A percentile compares a stretch with the other conserved stretches of the same genome.
Conservation (phyloP, 1,284 basidiomycete species). For the Cystobasidium sp. region DNA sequence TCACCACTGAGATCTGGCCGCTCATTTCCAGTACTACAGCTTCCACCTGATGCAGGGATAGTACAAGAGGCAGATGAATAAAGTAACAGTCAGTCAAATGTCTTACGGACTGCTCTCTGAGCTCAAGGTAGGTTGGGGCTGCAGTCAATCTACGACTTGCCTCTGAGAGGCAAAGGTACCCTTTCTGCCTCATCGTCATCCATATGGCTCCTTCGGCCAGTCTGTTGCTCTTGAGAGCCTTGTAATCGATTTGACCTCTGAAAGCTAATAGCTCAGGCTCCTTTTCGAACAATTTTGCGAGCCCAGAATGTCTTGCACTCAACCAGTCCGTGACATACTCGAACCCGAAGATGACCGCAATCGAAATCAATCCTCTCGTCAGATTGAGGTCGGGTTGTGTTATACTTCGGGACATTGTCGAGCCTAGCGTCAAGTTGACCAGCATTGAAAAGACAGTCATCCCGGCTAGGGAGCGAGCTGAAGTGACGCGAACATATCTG, state of each 20-base stretch:
- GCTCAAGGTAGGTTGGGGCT: not conserved
- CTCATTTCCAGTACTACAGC: conserved; percentile 39
- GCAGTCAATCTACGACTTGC: not conserved
- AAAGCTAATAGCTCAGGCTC: conserved; percentile 38
- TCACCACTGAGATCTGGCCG: conserved; percentile 19
- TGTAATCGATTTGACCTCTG: conserved; percentile 16
- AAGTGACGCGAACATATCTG: conserved; percentile 33
- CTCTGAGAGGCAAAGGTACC: not conserved
- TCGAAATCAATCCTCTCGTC: conserved; percentile 40
- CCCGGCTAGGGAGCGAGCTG: conserved; percentile 26
- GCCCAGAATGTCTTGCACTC: conserved; percentile 1
- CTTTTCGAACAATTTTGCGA: conserved; percentile 35
- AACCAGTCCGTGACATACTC: conserved; percentile 42
- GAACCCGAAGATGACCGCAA: conserved; percentile 41
- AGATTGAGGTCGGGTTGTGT: conserved; percentile 45
- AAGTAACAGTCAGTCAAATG: not conserved
- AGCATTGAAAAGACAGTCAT: conserved; percentile 40
- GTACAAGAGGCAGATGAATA: not conserved
- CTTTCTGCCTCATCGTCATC: conserved; percentile 9
- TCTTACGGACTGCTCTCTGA: not conserved
- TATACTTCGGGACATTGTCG: conserved; percentile 44
- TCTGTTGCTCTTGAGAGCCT: conserved; percentile 12
- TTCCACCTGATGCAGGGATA: conserved; percentile 21
- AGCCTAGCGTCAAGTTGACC: conserved; percentile 37
- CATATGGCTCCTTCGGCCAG: conserved; percentile 21